Conservation (phyloP, 108 stramenopile genomes). For the Chaetoceros muelleri region DNA sequence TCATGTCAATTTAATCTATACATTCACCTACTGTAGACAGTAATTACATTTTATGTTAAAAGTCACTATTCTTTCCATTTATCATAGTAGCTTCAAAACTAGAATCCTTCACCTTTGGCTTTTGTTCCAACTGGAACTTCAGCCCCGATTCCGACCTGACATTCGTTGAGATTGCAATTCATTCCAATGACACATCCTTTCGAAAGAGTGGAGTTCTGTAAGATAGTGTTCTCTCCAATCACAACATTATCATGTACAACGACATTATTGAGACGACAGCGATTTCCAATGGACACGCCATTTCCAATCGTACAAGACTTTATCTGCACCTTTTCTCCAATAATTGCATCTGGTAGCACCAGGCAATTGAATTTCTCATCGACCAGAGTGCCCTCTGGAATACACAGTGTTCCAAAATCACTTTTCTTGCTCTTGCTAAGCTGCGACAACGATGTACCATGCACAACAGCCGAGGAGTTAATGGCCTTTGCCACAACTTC, state of each 20-base stretch:
- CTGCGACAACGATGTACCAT: neutral
- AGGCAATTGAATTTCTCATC: conserved; percentile 59
- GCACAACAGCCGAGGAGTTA: conserved; percentile 3
- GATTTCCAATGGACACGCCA: conserved; percentile 38
- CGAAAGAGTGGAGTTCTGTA: conserved; percentile 73
- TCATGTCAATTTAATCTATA: no score
- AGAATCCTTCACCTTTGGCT: conserved; percentile 62
- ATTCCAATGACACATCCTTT: conserved; percentile 50
- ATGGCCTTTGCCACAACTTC: conserved; percentile 43
- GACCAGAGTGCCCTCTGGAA: conserved; percentile 22
- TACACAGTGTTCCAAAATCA: neutral
- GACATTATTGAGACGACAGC: conserved; percentile 73
- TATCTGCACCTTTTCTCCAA: conserved; percentile 65
- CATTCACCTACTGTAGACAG: no score
- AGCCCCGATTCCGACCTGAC: conserved; percentile 58
- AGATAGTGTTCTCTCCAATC: conserved; percentile 55
- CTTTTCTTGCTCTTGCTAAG: neutral
- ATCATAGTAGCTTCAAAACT: no score
- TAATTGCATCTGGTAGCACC: conserved; percentile 27
- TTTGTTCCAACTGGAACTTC: conserved; percentile 44
- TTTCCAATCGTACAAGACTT: conserved; percentile 61
- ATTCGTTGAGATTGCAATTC: conserved; percentile 78
- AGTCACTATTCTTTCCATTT: no score
- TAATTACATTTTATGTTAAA: no score
- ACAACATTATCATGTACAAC: conserved; percentile 64